A percentile compares a stretch with the other conserved stretches of the same genome.
phyloP scores from a whole-genome alignment of 805 yeast genomes.

The Hanseniaspora thailandica region DNA sequence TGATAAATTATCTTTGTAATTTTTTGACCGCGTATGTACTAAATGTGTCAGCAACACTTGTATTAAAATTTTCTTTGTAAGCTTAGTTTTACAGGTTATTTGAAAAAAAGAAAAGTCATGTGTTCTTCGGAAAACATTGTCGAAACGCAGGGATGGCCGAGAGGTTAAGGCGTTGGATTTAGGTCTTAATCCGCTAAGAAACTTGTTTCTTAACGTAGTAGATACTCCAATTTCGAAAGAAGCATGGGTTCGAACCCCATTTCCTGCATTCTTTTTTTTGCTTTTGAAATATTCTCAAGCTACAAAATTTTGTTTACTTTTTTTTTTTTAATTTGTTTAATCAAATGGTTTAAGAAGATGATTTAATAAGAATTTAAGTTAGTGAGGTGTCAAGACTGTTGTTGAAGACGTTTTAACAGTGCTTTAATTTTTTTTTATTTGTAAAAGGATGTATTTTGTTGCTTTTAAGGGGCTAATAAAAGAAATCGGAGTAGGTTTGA shows the following conservation, averaged over 20 bases:
- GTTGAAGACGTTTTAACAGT: no score
- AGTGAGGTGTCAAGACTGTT: no score
- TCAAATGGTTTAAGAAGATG: no score
- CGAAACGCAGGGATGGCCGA: constrained; percentile 24
- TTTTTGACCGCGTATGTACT: neutral
- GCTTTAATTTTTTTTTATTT: no score
- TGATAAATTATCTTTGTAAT: neutral
- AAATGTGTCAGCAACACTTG: no score
- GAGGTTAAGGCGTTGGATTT: constrained; percentile 29
- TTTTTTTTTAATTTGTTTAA: no score
- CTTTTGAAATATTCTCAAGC: no score
- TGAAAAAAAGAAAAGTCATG: neutral
- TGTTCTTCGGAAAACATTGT: constrained; percentile 13
- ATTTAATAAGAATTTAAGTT: no score
- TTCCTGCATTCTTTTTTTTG: constrained; percentile 23
- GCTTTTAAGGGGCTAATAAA: no score
- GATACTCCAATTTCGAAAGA: constrained; percentile 26
- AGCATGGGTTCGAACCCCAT: constrained; percentile 29
- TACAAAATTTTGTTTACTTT: no score
- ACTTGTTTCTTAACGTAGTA: neutral
- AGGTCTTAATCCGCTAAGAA: constrained; percentile 17
- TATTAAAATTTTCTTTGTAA: neutral
- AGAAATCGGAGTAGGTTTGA: no score
- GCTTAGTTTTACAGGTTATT: neutral
- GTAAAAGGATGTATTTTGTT: no score